A percentile compares a stretch with the other conserved stretches of the same genome.
phyloP scores from a whole-genome alignment of 2,329 filamentous ascomycete species.

The Fusarium solani-melongenae region DNA sequence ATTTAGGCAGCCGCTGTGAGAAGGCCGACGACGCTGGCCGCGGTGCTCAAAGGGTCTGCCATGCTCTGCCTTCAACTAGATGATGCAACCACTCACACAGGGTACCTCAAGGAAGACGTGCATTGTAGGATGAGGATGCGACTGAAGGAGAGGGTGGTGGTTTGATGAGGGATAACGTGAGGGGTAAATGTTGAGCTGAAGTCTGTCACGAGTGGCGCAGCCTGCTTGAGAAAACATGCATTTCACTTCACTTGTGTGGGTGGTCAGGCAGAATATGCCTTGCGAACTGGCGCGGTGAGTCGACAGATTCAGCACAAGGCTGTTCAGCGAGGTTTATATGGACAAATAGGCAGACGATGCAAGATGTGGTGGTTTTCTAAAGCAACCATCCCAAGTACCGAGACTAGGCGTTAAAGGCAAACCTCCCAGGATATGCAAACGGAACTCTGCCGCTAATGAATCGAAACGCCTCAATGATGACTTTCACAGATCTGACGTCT shows the following conservation, averaged over 20 bases:
- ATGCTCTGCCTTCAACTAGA: not conserved
- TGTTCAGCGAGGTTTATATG: not conserved
- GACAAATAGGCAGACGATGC: not conserved
- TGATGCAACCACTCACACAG: not conserved
- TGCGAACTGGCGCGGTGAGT: not conserved
- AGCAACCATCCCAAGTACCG: not conserved
- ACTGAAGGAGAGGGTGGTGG: not conserved
- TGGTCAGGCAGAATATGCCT: not conserved
- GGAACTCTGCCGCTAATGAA: no score
- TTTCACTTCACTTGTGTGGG: not conserved
- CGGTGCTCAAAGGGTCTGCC: constrained; percentile 19
- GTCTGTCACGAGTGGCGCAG: not conserved
- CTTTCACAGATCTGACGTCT: no score
- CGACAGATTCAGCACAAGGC: not conserved
- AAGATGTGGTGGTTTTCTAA: no score
- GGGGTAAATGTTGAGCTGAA: not conserved
- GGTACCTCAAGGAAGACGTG: not conserved
- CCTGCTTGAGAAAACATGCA: not conserved
- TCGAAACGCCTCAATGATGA: no score
- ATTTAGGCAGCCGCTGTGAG: constrained; percentile 11
- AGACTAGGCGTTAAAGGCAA: not conserved
- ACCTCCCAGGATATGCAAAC: no score
- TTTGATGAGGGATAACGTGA: not conserved
- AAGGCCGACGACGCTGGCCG: constrained; percentile 16
- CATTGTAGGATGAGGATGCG: not conserved